These are phyloP conservation scores for Xylaria grammica DNA, from an alignment of 495 filamentous ascomycete genomes.

Conservation along the genomic window DNA sequence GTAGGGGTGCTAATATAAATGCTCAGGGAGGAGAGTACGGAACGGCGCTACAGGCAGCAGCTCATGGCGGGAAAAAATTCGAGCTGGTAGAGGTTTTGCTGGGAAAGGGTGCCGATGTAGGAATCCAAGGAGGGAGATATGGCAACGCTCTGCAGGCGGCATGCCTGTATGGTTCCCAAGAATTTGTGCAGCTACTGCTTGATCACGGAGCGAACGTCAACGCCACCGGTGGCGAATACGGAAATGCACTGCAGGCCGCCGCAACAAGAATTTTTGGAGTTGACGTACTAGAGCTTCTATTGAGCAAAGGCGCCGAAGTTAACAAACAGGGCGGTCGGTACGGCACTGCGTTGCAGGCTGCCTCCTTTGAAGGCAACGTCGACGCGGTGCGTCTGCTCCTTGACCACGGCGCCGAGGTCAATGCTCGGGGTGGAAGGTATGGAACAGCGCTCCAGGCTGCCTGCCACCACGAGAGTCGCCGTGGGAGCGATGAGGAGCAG, in stretches of 20 bases:
- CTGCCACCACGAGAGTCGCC: not conserved
- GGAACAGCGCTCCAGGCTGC: not conserved
- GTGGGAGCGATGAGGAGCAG: not conserved
- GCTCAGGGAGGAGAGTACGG: slow-evolving; percentile 22
- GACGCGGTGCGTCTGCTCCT: not conserved
- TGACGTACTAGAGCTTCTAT: not conserved
- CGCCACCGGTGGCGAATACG: not conserved
- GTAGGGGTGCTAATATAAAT: slow-evolving; percentile 35
- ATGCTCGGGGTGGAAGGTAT: not conserved
- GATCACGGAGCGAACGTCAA: not conserved
- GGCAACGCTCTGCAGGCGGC: not conserved
- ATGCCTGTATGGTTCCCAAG: not conserved
- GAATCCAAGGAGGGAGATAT: too few species aligned
- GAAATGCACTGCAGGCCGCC: not conserved
- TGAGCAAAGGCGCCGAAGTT: not conserved
- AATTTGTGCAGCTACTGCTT: not conserved
- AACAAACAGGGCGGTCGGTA: not conserved
- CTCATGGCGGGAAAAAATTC: not conserved
- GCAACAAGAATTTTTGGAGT: not conserved
- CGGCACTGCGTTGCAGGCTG: not conserved
- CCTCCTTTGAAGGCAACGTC: not conserved
- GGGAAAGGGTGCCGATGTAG: too few species aligned
- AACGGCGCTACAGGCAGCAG: not conserved
- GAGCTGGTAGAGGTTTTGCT: too few species aligned
- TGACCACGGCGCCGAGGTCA: not conserved